Percentiles rank a stretch among this genome's conserved stretches.
phyloP scores from a whole-genome alignment of 1,284 basidiomycete genomes.

The Neolentinus lepideus region DNA sequence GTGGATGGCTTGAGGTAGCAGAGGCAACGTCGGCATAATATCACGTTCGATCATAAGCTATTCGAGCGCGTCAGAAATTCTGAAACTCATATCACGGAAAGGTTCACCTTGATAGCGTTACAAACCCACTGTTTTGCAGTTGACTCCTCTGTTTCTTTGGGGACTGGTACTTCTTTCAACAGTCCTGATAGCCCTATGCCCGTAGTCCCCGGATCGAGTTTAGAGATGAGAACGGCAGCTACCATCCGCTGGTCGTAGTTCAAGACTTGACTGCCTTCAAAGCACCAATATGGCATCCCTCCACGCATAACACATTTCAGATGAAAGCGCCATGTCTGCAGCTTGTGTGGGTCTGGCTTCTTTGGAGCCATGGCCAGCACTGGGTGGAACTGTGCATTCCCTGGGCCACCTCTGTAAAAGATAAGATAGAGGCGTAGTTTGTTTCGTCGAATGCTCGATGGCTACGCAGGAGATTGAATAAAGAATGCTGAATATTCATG shows the following conservation, averaged over 20 bases:
- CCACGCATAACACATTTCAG: not conserved
- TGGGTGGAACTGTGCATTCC: not conserved
- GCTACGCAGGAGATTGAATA: not conserved
- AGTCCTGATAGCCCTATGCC: not conserved
- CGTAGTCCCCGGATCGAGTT: not conserved
- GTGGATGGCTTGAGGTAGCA: not conserved
- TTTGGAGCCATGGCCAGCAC: not conserved
- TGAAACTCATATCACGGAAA: not conserved
- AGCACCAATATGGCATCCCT: not conserved
- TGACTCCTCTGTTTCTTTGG: not conserved
- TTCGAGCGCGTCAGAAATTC: not conserved
- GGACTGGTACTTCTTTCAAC: not conserved
- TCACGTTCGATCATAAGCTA: not conserved
- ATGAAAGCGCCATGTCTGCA: constrained; percentile 1
- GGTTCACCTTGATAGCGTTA: not conserved
- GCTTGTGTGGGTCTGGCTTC: not conserved
- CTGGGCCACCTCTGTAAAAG: not conserved
- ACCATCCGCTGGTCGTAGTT: not conserved
- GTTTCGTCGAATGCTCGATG: not conserved
- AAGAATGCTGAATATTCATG: not conserved
- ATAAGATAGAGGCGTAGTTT: not conserved
- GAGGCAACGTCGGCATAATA: not conserved
- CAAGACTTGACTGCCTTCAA: not conserved
- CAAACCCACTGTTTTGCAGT: not conserved
- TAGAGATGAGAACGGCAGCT: constrained; percentile 1